These are phyloP conservation scores for Peronospora belbahrii DNA, from an alignment of 352 stramenopile genomes.

Conservation along the genomic window DNA sequence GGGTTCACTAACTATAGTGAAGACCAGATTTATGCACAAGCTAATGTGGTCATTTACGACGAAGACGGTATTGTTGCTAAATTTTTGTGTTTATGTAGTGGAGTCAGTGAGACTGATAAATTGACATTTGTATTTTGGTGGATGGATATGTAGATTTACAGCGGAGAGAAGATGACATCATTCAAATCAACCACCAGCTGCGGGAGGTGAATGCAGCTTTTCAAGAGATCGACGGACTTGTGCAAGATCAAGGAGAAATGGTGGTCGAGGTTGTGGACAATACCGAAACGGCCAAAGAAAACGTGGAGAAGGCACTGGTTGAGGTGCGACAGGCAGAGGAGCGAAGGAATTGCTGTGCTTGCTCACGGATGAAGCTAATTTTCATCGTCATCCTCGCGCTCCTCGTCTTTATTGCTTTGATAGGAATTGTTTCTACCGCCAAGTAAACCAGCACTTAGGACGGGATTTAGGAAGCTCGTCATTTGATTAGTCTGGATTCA, in stretches of 20 bases:
- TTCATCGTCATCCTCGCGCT: constrained; percentile 47
- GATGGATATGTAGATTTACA: constrained; percentile 44
- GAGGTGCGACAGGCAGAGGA: constrained; percentile 66
- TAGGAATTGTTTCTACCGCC: constrained; percentile 41
- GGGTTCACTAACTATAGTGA: constrained; percentile 80
- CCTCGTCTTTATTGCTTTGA: constrained; percentile 46
- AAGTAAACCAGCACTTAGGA: constrained; percentile 4
- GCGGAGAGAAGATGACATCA: constrained; percentile 76
- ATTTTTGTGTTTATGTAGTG: neutral
- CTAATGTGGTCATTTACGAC: constrained; percentile 77
- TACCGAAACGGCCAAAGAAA: constrained; percentile 68
- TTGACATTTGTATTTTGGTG: neutral
- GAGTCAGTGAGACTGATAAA: neutral
- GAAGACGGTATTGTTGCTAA: constrained; percentile 55
- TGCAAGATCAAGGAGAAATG: constrained; percentile 77
- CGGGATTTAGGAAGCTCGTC: neutral
- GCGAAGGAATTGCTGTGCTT: constrained; percentile 63
- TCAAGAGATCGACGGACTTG: constrained; percentile 73
- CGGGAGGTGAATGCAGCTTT: constrained; percentile 82
- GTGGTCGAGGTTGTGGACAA: constrained; percentile 82
- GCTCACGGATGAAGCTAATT: constrained; percentile 59
- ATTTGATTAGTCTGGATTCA: neutral
- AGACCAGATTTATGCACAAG: constrained; percentile 84
- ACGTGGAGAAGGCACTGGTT: constrained; percentile 59
- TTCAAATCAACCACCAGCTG: constrained; percentile 85